These are phyloP conservation scores for Globisporangium spinosum DNA, from an alignment of 352 stramenopile species.

Conservation along the genomic window DNA sequence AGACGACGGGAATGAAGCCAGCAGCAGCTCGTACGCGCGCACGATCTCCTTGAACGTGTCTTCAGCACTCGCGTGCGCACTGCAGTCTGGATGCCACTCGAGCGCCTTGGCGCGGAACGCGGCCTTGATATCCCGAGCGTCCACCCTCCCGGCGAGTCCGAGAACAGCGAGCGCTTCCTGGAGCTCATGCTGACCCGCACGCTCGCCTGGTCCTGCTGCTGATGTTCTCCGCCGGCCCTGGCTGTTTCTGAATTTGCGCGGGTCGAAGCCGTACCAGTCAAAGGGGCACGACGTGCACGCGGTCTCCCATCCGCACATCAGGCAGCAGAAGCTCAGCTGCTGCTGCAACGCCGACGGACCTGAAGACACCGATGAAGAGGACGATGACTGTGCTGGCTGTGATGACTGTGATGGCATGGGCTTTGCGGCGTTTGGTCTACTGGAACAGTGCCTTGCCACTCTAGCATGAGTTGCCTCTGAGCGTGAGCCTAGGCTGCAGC, in stretches of 20 bases:
- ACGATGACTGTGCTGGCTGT: not conserved
- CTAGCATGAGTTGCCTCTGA: not conserved
- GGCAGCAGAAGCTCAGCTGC: slow-evolving; percentile 69
- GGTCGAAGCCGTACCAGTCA: slow-evolving; percentile 64
- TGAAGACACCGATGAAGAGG: not conserved
- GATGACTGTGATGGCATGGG: not conserved
- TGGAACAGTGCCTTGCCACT: not conserved
- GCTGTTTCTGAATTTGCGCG: slow-evolving; percentile 33
- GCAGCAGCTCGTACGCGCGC: slow-evolving; percentile 85
- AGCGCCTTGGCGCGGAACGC: slow-evolving; percentile 73
- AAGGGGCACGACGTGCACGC: slow-evolving; percentile 61
- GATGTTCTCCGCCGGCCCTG: slow-evolving; percentile 10
- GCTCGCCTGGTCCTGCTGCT: slow-evolving; percentile 3
- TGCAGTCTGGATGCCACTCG: slow-evolving; percentile 93
- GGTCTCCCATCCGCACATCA: slow-evolving; percentile 60
- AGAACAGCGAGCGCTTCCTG: slow-evolving; percentile 25
- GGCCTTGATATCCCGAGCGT: slow-evolving; percentile 36
- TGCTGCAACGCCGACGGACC: slow-evolving; percentile 33
- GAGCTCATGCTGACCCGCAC: slow-evolving; percentile 17
- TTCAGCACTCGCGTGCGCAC: slow-evolving; percentile 63
- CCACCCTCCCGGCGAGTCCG: slow-evolving; percentile 15
- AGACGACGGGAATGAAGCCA: slow-evolving; percentile 14
- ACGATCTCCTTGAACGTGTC: slow-evolving; percentile 86
- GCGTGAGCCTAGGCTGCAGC: not conserved
- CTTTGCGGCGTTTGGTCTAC: not conserved